Conservation (phyloP, 441 rosid genomes). For the Viola pubescens region DNA sequence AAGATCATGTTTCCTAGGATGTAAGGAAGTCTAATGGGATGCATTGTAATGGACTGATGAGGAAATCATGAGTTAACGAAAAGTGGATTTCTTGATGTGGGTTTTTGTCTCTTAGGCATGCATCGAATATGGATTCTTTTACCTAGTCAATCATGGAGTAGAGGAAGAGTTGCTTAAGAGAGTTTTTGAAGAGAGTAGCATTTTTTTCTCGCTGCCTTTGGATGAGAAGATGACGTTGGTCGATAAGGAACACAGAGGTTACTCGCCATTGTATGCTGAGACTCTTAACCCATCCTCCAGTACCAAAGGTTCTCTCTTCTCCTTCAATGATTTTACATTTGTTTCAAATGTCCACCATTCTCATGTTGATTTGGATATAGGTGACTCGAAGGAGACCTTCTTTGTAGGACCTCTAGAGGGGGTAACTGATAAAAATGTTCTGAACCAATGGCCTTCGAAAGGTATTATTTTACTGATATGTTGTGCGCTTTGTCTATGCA, state of each 20-base stretch:
- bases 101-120: conserved; percentile 47
- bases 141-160: conserved; percentile 67
- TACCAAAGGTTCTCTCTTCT: conserved; percentile 37
- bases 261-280: conserved; percentile 55
- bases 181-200: conserved; percentile 44
- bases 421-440: conserved; percentile 19
- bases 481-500: not conserved
- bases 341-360: not conserved
- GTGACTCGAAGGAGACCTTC: conserved; percentile 76
- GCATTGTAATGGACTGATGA: no score
- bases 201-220: conserved; percentile 51
- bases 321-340: not conserved
- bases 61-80: no score
- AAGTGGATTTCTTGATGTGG: not conserved
- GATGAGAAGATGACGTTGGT: conserved; percentile 46
- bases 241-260: conserved; percentile 52
- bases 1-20: no score
- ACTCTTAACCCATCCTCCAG: conserved; percentile 40
- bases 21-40: no score
- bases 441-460: conserved; percentile 69
- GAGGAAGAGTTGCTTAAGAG: conserved; percentile 33
- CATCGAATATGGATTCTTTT: conserved; percentile 67
- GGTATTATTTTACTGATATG: conserved; percentile 23
- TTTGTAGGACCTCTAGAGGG: conserved; percentile 49
- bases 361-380: conserved; percentile 21